phyloP scores from a whole-genome alignment of 2,329 filamentous ascomycete species.

The Exophiala sideris region DNA sequence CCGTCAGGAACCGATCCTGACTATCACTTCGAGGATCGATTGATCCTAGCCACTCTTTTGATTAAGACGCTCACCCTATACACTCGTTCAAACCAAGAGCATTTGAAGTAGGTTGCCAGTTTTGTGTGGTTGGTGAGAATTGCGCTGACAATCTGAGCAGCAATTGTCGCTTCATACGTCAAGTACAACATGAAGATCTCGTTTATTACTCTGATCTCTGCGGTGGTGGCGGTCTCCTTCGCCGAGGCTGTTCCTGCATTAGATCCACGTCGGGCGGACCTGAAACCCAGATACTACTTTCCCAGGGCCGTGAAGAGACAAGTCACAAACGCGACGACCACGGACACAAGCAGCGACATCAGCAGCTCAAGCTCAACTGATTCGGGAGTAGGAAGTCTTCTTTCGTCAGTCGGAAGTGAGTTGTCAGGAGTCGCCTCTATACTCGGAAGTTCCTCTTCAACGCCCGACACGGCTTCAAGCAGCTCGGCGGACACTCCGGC shows the following conservation, averaged over 20 bases:
- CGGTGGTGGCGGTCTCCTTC: slow-evolving; percentile 28
- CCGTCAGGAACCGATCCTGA: slow-evolving; percentile 9
- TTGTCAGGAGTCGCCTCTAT: slow-evolving; percentile 18
- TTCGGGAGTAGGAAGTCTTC: slow-evolving; percentile 12
- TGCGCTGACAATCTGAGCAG: slow-evolving; percentile 8
- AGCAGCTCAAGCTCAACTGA: slow-evolving; percentile 11
- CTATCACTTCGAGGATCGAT: slow-evolving; percentile 16
- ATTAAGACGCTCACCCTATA: slow-evolving; percentile 19
- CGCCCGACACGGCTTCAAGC: neutral
- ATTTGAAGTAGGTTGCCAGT: slow-evolving; percentile 7
- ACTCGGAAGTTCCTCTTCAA: neutral
- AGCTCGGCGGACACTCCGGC: slow-evolving; percentile 11
- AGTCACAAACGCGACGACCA: slow-evolving; percentile 17
- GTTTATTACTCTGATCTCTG: slow-evolving; percentile 27
- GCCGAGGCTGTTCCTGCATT: slow-evolving; percentile 31
- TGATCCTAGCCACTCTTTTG: slow-evolving; percentile 29
- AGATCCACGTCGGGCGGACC: slow-evolving; percentile 18
- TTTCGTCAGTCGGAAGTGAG: slow-evolving; percentile 16
- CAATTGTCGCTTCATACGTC: neutral
- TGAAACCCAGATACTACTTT: slow-evolving; percentile 31
- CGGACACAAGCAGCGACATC: slow-evolving; percentile 5
- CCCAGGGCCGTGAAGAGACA: slow-evolving; percentile 31
- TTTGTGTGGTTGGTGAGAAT: neutral
- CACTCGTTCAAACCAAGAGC: slow-evolving; percentile 19
- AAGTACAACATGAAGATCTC: slow-evolving; percentile 25